Evolutionary conservation across 129 eudicot species (phyloP).

Genomic region (Gnaphalium uliginosum): DNA sequence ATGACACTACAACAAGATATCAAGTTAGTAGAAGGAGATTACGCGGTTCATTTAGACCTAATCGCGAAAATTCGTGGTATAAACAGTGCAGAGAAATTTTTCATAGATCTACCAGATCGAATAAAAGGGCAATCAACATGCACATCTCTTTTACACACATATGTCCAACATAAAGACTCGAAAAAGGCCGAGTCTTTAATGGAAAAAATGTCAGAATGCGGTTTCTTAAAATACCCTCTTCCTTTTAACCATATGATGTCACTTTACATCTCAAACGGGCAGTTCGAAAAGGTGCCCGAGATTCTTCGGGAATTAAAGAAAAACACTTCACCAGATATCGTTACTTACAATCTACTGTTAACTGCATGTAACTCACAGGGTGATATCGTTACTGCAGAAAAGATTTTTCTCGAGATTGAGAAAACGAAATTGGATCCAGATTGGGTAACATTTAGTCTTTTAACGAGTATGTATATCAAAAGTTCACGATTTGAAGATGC

Average conservation of each 20-base stretch:
- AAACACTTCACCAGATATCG: constrained; percentile 70
- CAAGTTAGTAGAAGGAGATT: constrained; percentile 76
- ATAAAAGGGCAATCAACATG: constrained; percentile 71
- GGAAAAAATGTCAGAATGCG: constrained; percentile 82
- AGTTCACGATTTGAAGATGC: constrained; percentile 66
- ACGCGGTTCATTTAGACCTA: constrained; percentile 85
- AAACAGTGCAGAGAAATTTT: constrained; percentile 90
- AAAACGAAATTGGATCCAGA: constrained; percentile 66
- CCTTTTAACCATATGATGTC: constrained; percentile 86
- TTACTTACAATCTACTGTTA: constrained; percentile 80
- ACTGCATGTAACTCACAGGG: constrained; percentile 55
- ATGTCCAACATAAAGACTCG: constrained; percentile 62
- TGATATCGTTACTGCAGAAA: constrained; percentile 61
- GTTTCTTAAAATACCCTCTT: constrained; percentile 59
- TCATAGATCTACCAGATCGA: constrained; percentile 74
- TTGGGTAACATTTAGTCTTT: constrained; percentile 86
- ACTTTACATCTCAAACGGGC: constrained; percentile 63
- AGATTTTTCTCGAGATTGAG: constrained; percentile 59
- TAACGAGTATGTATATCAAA: constrained; percentile 69
- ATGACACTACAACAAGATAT: constrained; percentile 88
- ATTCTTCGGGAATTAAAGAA: constrained; percentile 54
- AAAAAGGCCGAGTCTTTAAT: constrained; percentile 75
- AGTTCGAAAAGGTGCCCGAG: constrained; percentile 61
- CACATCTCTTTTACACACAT: constrained; percentile 78
- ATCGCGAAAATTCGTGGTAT: constrained; percentile 86